Evolutionary conservation across 140 eudicot genomes (phyloP).

Genomic region (Erigeron philadelphicus): DNA sequence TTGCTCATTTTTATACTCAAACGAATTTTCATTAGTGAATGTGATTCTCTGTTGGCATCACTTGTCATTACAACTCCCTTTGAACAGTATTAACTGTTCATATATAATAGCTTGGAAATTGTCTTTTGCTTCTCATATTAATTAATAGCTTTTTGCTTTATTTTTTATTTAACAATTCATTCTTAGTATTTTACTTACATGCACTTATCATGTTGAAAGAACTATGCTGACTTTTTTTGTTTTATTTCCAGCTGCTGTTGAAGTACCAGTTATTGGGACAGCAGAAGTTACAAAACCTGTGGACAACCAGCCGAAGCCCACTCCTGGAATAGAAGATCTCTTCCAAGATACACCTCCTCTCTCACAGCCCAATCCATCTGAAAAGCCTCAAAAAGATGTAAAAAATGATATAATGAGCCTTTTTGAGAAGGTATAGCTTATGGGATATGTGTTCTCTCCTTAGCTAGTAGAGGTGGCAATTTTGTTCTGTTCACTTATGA

Average conservation of each 20-base stretch:
- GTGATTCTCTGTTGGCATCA: neutral
- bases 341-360: constrained; percentile 58
- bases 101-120: neutral
- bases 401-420: constrained; percentile 95
- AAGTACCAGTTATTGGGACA: constrained; percentile 40
- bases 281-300: constrained; percentile 38
- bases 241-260: constrained; percentile 54
- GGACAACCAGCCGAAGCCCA: constrained; percentile 36
- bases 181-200: neutral
- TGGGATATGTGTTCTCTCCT: neutral
- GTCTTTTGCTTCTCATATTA: neutral
- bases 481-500: neutral
- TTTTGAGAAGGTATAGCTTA: constrained; percentile 72
- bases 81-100: neutral
- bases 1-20: neutral
- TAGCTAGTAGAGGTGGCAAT: neutral
- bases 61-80: neutral
- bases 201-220: neutral
- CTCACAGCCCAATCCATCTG: constrained; percentile 33
- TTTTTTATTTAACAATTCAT: constrained; percentile 9
- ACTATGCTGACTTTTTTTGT: constrained; percentile 5
- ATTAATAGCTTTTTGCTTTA: neutral
- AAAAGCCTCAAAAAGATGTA: constrained; percentile 76
- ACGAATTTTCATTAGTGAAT: neutral
- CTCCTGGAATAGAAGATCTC: constrained; percentile 74